Base-by-base conservation (phyloP, 495 filamentous ascomycete species). In the Articulospora tetracladia region DNA sequence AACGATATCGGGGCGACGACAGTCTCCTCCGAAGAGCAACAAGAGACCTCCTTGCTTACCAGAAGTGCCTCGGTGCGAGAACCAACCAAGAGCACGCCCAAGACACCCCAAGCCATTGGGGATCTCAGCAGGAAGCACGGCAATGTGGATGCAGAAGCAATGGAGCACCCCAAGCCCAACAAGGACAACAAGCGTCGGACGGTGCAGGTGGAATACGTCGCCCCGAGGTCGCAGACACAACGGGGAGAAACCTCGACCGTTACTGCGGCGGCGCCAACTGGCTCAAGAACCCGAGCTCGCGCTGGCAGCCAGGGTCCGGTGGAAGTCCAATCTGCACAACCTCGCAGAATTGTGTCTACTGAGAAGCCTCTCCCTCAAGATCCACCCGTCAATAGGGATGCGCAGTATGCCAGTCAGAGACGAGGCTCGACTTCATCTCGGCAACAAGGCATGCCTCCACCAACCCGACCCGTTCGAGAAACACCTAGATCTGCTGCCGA, bases 191-290 rank as follows among this genome's bases (percentile, higher is more conserved):
- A 98, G 73, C 86, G 94, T 36, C 83, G 92, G 56, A 99, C 94
- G 0, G 92, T 99, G 0, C 94, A 99, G 73, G 91, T 98, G 13
- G 94, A 99, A 75, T 99, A 99, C 76, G 95, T 99, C 53, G 88
- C 91, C 41, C 95, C 94, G 36, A 85, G 86, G 28, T 94, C 90
- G 19, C 85, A 91, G 63, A 97, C 94, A 3, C 71, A 76, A 2
- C 74, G 89, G 66, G 88, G 86, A 51, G 87, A 90, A 22, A 49
- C 64, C 20, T 47, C 65, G 1, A 55, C 55, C 17, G 56, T 57
- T 10, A 56, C 50, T 44, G 49, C 63, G 13, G 50, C 71, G 13
- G 55, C 61, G 11, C 53, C 59, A 22, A 48, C 60, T n/a, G 56
- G 50, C 22, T 64, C 66, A 20, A 61, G 61, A 55, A 69, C 70